These are phyloP conservation scores for Extremus antarcticus DNA, from an alignment of 495 filamentous ascomycete genomes.

Conservation along the genomic window DNA sequence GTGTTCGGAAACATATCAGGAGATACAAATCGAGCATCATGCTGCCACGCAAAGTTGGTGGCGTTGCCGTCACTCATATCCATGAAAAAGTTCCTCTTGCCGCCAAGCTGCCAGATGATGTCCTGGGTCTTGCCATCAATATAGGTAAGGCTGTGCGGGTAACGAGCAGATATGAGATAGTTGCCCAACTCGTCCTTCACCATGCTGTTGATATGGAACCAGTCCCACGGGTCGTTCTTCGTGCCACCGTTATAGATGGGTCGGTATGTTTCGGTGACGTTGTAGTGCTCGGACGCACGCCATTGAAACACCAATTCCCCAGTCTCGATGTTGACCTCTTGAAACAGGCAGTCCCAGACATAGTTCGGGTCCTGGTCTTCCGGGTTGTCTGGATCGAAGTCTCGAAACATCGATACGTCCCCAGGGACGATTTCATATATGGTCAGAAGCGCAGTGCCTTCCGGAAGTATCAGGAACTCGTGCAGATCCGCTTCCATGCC, in stretches of 20 bases:
- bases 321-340: slow-evolving; percentile 24
- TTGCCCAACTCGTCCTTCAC: slow-evolving; percentile 26
- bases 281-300: slow-evolving; percentile 33
- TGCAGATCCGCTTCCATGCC: slow-evolving; percentile 17
- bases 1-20: slow-evolving; percentile 3
- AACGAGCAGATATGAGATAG: slow-evolving; percentile 25
- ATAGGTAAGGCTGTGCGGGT: slow-evolving; percentile 21
- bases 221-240: slow-evolving; percentile 20
- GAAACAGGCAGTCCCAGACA: slow-evolving; percentile 25
- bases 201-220: slow-evolving; percentile 30
- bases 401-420: slow-evolving; percentile 9
- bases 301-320: slow-evolving; percentile 31
- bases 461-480: slow-evolving; percentile 15
- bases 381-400: slow-evolving; percentile 3
- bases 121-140: slow-evolving; percentile 21
- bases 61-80: slow-evolving; percentile 14
- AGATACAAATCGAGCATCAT: slow-evolving; percentile 21
- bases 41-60: slow-evolving; percentile 24
- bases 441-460: slow-evolving; percentile 24
- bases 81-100: slow-evolving; percentile 22
- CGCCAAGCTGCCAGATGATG: slow-evolving; percentile 24
- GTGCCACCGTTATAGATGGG: slow-evolving; percentile 8
- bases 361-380: slow-evolving; percentile 16
- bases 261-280: slow-evolving; percentile 21
- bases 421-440: slow-evolving; percentile 14